phyloP scores from a whole-genome alignment of 2,329 filamentous ascomycete genomes.

The Curvularia spicifera region DNA sequence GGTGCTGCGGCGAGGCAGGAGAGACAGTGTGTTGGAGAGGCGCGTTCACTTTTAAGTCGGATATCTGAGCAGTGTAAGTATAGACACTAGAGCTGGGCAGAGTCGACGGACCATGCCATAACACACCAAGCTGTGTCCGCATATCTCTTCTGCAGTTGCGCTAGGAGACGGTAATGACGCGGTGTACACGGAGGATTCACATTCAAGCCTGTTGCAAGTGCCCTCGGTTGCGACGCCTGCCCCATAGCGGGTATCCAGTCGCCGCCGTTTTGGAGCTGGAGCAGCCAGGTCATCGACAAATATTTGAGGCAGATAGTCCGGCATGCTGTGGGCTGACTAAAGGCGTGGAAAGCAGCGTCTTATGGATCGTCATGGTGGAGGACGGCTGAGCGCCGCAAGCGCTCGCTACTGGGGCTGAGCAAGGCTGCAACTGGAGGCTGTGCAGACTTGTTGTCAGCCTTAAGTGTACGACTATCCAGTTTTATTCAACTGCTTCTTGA shows the following conservation, averaged over 20 bases:
- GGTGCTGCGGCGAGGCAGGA: background rate
- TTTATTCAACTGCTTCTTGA: background rate
- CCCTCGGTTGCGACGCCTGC: background rate
- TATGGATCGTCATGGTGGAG: background rate
- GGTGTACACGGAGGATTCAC: background rate
- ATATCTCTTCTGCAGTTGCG: background rate
- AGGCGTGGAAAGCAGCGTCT: background rate
- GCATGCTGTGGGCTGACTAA: background rate
- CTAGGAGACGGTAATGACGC: background rate
- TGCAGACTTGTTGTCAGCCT: background rate
- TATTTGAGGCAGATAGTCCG: background rate
- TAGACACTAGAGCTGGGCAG: background rate
- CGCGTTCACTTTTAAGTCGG: background rate
- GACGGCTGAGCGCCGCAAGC: background rate
- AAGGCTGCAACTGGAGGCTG: background rate
- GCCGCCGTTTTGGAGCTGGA: constrained; percentile 3
- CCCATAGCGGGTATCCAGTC: background rate
- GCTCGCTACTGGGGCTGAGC: constrained; percentile 1
- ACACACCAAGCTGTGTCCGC: background rate
- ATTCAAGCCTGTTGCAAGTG: background rate
- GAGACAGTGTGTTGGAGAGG: background rate
- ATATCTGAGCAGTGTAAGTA: constrained; percentile 1
- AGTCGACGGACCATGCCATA: background rate
- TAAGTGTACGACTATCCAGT: background rate
- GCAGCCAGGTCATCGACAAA: constrained; percentile 3